Evolutionary conservation across 495 filamentous ascomycete genomes (phyloP).

Genomic region (Aspergillus baeticus): DNA sequence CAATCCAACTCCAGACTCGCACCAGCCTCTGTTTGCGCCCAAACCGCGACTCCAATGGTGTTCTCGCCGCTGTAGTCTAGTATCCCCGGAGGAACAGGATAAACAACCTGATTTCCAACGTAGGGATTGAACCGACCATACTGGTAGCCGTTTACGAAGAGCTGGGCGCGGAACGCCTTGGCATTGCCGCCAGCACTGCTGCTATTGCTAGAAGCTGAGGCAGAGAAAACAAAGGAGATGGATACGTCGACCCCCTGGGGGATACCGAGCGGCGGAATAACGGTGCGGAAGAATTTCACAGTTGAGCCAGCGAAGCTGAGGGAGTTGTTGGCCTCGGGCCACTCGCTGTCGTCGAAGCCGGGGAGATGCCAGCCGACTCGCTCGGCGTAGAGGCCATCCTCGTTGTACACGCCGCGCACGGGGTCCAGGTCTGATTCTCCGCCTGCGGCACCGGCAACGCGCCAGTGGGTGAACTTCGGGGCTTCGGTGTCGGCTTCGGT

Average conservation of each 20-base stretch:
- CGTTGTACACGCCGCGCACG: constrained; percentile 69
- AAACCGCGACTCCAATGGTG: constrained; percentile 45
- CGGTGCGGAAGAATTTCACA: constrained; percentile 61
- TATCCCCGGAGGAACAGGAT: constrained; percentile 49
- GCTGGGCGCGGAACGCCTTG: constrained; percentile 34
- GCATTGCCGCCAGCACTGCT: constrained; percentile 1
- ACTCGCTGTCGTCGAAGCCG: constrained; percentile 48
- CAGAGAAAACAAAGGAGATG: constrained; percentile 42
- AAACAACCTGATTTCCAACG: constrained; percentile 51
- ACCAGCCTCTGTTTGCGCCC: constrained; percentile 46
- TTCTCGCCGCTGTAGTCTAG: constrained; percentile 47
- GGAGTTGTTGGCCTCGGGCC: constrained; percentile 21
- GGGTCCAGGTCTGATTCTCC: constrained; percentile 67
- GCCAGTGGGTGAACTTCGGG: constrained; percentile 58
- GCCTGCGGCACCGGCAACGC: constrained; percentile 70
- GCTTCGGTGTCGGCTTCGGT: constrained; percentile 14
- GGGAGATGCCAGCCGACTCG: constrained; percentile 67
- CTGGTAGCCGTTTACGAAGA: constrained; percentile 52
- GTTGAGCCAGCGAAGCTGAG: constrained; percentile 41
- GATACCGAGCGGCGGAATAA: constrained; percentile 50
- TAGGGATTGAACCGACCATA: constrained; percentile 50
- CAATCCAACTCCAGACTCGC: constrained; percentile 36
- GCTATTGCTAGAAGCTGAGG: constrained; percentile 15
- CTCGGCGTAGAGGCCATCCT: constrained; percentile 68
- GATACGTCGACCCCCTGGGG: constrained; percentile 40